These are phyloP conservation scores for Fraxinus albicans DNA, from an alignment of 305 asterid species.

Conservation along the genomic window DNA sequence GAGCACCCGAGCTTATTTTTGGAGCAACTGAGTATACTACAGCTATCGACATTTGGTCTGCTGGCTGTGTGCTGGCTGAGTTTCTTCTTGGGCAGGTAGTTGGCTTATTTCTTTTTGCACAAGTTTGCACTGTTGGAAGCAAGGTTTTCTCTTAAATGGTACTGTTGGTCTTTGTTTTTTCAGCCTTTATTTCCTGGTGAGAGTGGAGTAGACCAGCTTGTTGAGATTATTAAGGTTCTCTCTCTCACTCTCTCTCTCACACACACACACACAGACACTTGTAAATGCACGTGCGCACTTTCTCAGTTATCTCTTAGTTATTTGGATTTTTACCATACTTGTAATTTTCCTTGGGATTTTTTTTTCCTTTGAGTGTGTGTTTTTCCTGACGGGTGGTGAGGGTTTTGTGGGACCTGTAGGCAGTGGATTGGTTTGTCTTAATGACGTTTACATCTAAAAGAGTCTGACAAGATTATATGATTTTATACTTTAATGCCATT, in stretches of 20 bases:
- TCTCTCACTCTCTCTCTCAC: slow-evolving; percentile 11
- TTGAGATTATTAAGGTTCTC: slow-evolving; percentile 35
- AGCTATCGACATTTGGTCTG: slow-evolving; percentile 32
- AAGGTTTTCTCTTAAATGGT: not conserved
- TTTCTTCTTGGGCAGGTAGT: slow-evolving; percentile 31
- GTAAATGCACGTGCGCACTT: not conserved
- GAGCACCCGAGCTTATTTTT: slow-evolving; percentile 33
- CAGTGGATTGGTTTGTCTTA: not conserved
- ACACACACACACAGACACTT: not conserved
- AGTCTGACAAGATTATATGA: not conserved
- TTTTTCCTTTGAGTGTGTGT: not conserved
- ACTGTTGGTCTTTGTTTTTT: not conserved
- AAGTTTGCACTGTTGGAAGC: not conserved
- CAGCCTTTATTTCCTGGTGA: slow-evolving; percentile 77
- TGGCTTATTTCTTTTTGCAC: not conserved
- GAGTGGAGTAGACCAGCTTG: slow-evolving; percentile 76
- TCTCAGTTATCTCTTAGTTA: not conserved
- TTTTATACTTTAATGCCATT: not conserved
- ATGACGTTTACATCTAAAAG: not conserved
- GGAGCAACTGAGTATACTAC: slow-evolving; percentile 31
- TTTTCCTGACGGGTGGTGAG: not conserved
- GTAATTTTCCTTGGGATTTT: not conserved
- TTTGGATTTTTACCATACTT: not conserved
- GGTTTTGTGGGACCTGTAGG: not conserved
- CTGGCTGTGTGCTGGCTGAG: slow-evolving; percentile 32